Conservation (phyloP, 192 early-diverging fungal species). For the Funneliformis mosseae region DNA sequence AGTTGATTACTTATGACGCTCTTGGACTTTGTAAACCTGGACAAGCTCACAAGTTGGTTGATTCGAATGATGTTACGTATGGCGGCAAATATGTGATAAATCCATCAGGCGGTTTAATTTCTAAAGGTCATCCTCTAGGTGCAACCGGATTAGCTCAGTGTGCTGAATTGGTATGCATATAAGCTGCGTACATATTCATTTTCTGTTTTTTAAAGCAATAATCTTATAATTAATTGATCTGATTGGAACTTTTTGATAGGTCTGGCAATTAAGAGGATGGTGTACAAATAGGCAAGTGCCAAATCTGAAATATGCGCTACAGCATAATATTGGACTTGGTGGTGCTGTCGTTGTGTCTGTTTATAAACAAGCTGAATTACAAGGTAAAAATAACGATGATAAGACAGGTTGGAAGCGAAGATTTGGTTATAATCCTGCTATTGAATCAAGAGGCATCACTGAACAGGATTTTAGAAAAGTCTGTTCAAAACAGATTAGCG, state of each 20-base stretch:
- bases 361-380: conserved; percentile 56
- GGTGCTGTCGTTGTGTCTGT: conserved; percentile 70
- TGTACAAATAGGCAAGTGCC: conserved; percentile 68
- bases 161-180: conserved; percentile 47
- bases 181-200: not conserved
- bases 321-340: conserved; percentile 77
- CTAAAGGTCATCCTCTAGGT: conserved; percentile 77
- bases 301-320: conserved; percentile 64
- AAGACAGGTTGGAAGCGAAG: conserved; percentile 43
- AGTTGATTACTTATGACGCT: conserved; percentile 74
- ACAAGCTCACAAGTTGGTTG: conserved; percentile 64
- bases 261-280: conserved; percentile 68
- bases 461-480: conserved; percentile 52
- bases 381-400: conserved; percentile 35
- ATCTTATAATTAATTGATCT: not conserved
- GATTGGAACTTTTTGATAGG: not conserved
- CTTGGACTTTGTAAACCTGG: conserved; percentile 66
- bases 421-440: conserved; percentile 61
- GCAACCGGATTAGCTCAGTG: conserved; percentile 80
- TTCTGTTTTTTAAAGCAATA: not conserved
- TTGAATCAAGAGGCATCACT: conserved; percentile 60
- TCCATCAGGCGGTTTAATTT: conserved; percentile 73
- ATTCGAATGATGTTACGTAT: conserved; percentile 56
- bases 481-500: conserved; percentile 4
- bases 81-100: conserved; percentile 71